Percentiles rank a stretch among this genome's conserved stretches.
Conservation (phyloP, 1,139 yeast genomes). For the Yamadazyma membranifaciens region DNA sequence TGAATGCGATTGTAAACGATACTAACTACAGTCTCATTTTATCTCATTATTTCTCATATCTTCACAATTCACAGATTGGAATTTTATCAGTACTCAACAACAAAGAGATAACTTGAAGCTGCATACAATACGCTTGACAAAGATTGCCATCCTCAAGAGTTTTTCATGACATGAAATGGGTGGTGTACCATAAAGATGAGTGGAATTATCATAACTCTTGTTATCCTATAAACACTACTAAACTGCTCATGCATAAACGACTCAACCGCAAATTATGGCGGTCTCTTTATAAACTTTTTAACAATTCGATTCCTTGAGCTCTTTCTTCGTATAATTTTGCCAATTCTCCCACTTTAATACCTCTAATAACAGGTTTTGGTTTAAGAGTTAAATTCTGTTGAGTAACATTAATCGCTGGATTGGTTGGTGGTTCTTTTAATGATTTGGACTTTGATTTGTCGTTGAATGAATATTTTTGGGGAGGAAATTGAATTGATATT, state of each 20-base stretch:
- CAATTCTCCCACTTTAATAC: conserved; percentile 54
- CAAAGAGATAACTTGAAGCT: too few relatives aligned
- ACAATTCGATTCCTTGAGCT: conserved; percentile 49
- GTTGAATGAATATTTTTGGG: conserved; percentile 37
- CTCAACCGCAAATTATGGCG: too few relatives aligned
- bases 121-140: too few relatives aligned
- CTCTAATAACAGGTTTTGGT: conserved; percentile 43
- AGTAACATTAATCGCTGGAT: conserved; percentile 4
- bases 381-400: conserved; percentile 22
- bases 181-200: too few relatives aligned
- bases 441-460: conserved; percentile 1
- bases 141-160: too few relatives aligned
- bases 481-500: conserved; percentile 34
- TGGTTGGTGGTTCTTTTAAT: too few relatives aligned
- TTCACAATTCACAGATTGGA: too few relatives aligned
- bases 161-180: too few relatives aligned
- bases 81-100: too few relatives aligned
- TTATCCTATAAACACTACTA: not conserved
- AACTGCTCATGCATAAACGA: too few relatives aligned
- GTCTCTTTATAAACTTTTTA: conserved; percentile 30
- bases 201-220: not conserved
- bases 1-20: not conserved
- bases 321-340: conserved; percentile 59
- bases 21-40: too few relatives aligned
- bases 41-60: too few relatives aligned